Evolutionary conservation across 75 land plant genomes (phyloP).

Genomic region (Pinus taeda): DNA sequence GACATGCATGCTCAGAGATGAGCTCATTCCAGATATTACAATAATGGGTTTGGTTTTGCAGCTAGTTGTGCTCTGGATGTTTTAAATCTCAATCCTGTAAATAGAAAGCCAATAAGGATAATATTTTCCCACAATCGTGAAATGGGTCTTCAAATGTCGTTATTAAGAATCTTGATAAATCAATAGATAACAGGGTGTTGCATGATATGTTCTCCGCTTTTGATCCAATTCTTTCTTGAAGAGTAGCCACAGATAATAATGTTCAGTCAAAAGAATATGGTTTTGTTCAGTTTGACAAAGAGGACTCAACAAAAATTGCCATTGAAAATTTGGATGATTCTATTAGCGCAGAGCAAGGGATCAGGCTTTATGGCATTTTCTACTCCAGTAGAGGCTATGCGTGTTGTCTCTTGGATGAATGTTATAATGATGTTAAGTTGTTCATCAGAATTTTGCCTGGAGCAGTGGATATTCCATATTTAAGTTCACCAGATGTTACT

Average conservation of each 20-base stretch:
- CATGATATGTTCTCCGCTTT: constrained; percentile 55
- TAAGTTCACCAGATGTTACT: too few species aligned
- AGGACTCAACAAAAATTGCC: constrained; percentile 61
- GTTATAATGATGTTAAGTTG: too few species aligned
- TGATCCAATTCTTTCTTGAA: constrained; percentile 75
- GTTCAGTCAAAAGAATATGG: constrained; percentile 75
- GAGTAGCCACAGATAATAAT: constrained; percentile 54
- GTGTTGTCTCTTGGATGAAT: constrained; percentile 28
- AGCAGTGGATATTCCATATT: too few species aligned
- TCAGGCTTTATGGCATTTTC: constrained; percentile 82
- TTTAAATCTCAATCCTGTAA: constrained; percentile 33
- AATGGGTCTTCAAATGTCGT: background rate
- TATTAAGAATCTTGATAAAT: constrained; percentile 48
- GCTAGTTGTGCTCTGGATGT: constrained; percentile 32
- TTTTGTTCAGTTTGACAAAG: constrained; percentile 76
- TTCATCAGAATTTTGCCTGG: too few species aligned
- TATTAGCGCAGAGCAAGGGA: constrained; percentile 70
- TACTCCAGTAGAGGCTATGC: constrained; percentile 55
- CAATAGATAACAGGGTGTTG: constrained; percentile 57
- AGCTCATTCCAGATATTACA: too few species aligned
- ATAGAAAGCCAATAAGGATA: constrained; percentile 65
- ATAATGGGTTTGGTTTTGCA: constrained; percentile 5
- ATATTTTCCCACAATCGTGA: constrained; percentile 42
- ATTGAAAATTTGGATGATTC: constrained; percentile 60
- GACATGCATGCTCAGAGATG: too few species aligned